phyloP scores from a whole-genome alignment of 148 eudicot species.

The Polygonum aviculare region DNA sequence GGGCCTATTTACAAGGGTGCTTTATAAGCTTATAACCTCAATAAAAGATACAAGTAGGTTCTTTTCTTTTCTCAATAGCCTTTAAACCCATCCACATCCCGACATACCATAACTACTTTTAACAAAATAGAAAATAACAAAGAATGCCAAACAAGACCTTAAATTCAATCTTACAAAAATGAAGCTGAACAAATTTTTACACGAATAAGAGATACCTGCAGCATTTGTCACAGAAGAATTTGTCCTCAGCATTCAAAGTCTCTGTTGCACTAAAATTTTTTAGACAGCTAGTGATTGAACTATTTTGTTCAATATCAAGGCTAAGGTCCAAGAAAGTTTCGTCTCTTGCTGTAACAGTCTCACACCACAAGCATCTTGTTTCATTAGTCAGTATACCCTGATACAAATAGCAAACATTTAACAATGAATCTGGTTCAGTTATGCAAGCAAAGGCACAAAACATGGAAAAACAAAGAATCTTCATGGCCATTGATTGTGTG shows the following conservation, averaged over 20 bases:
- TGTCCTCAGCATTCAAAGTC: slow-evolving; percentile 90
- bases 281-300: slow-evolving; percentile 78
- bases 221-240: slow-evolving; percentile 87
- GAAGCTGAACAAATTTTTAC: neutral
- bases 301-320: slow-evolving; percentile 87
- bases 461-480: neutral
- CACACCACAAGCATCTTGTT: slow-evolving; percentile 80
- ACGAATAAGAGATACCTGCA: slow-evolving; percentile 43
- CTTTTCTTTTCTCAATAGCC: too few relatives aligned
- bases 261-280: slow-evolving; percentile 87
- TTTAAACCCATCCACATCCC: too few relatives aligned
- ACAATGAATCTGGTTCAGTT: neutral
- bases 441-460: neutral
- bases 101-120: too few relatives aligned
- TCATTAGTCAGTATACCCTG: slow-evolving; percentile 86
- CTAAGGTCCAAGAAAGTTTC: slow-evolving; percentile 81
- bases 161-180: neutral
- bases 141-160: too few relatives aligned
- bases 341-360: slow-evolving; percentile 87
- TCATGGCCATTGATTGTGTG: neutral
- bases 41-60: too few relatives aligned
- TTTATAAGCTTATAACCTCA: too few relatives aligned
- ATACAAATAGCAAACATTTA: slow-evolving; percentile 9
- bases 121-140: too few relatives aligned
- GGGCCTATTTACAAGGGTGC: too few relatives aligned